Conservation (phyloP, 108 stramenopile genomes). For the Pseudonitzschia multiseries region DNA sequence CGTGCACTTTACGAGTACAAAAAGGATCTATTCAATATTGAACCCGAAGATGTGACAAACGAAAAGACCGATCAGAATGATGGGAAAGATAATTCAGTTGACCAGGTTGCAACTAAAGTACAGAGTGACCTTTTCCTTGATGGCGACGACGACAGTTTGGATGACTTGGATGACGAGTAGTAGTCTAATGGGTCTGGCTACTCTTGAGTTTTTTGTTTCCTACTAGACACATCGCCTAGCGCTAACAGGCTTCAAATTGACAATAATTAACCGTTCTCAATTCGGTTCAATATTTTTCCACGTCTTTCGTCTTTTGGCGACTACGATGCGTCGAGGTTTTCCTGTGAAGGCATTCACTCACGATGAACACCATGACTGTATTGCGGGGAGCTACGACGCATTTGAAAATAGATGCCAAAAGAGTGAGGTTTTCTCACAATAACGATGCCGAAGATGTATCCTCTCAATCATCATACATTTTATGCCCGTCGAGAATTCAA, state of each 20-base stretch:
- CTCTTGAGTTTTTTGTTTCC: background rate
- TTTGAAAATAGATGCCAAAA: background rate
- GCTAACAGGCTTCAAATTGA: background rate
- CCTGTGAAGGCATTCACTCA: no score
- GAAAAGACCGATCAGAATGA: constrained; percentile 26
- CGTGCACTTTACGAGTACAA: constrained; percentile 88
- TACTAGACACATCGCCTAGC: background rate
- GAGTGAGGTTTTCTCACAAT: background rate
- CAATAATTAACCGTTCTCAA: background rate
- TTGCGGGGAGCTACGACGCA: background rate
- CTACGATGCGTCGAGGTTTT: no score
- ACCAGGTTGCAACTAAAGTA: constrained; percentile 68
- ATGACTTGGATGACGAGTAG: constrained; percentile 82
- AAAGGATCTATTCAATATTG: constrained; percentile 72
- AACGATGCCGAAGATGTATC: no score
- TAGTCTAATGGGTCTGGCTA: constrained; percentile 14
- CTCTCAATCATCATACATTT: no score
- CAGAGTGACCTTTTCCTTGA: constrained; percentile 78
- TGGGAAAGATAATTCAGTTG: constrained; percentile 26
- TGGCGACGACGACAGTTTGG: constrained; percentile 84
- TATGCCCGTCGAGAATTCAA: no score
- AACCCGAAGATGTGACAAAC: constrained; percentile 60
- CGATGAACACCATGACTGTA: no score
- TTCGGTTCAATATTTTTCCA: no score
- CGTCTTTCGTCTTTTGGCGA: background rate